Evolutionary conservation across 345 rosid genomes (phyloP), one percentile per base, ranked within the genome.

Genomic region (Gossypium stocksii): DNA sequence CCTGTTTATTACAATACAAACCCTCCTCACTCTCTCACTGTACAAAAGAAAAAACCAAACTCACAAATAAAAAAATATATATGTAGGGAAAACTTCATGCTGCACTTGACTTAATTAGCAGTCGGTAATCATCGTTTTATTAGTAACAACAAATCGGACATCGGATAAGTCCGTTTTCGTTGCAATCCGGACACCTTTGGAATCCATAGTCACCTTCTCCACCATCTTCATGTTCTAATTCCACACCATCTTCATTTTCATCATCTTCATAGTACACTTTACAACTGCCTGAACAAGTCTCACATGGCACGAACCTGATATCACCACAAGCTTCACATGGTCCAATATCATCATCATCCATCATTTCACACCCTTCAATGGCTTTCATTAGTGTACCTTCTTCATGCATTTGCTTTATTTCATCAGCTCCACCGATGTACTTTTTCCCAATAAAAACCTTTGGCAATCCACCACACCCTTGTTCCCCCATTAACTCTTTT

Each of bases 301-400:
- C 78, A 27, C 44, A 66, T 0, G 97, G 99, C 77, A 95, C 85
- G 80, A 95, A 95, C 83, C 99, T 80, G 17, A 95, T 16, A 77
- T 92, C 97, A 29, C 97, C 97, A 79, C 99, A 94, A 57, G 87
- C 96, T 75, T 89, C 90, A 34, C 98, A 95, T 46, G 84, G 83
- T 2, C 80, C 82, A 1, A 78, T 80, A 60, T 79, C 72, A 3
- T 65, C 77, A 4, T 81, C 86, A 23, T 86, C 89, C 48, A 81
- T 83, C 75, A 14, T 86, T 72, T 90, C 85, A 45, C 98, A 94
- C 1, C 79, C 81, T 72, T 86, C 85, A 1, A 93, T 70, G 22
- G 84, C 61, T 76, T 85, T 86, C 76, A 86, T 91, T 17, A 95
- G 92, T 83, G 80, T 75, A n/a, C 99, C 99, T 44, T 90, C 93